Evolutionary conservation across 805 yeast species (phyloP), one percentile per base, ranked within the genome.

Genomic region (Cyberlindnera maclurae): DNA sequence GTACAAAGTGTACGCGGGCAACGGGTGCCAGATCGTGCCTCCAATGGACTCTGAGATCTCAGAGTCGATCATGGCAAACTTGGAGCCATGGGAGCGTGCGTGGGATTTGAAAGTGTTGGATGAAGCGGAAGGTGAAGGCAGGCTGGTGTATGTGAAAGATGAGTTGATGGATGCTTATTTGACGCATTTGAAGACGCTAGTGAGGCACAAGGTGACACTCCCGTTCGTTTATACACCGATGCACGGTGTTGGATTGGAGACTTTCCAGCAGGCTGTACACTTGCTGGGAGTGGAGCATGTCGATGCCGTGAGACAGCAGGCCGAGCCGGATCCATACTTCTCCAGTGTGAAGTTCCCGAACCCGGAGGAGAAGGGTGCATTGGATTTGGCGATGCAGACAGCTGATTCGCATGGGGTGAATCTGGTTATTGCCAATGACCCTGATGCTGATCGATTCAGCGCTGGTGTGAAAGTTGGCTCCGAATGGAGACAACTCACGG

Each of bases 11-110:
- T 90, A 93, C 64, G 87, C 93, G 77, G 65, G 70, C 9, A 90
- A 90, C 56, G 97, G 96, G 4, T 90, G 97, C 59, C 97, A 93
- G 59, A 93, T 90, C 46, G 86, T 90, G 33, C 89, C 96, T 2
- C 97, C 98, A 0, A 87, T 81, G 53, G 97, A 93, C 54, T 51
- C 52, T 3, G 77, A 71, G 2, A 90, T 90, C 45, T 88, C 96
- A 16, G 43, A 57, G 3, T 54, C 67, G 2, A 90, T 90, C 31
- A 65, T 73, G 18, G 51, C 63, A 12, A 84, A 85, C 51, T 60
- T 85, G 43, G 58, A 47, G 3, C 90, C 95, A 0, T 71, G 82
- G 73, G 57, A 56, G 31, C 44, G 65, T 31, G 77, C 75, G 18
- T 72, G 78, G 75, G 64, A 74, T 40, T 59, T 68, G 26, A 45